Conservation (phyloP, 2,329 filamentous ascomycete genomes). For the Talaromyces sp. region DNA sequence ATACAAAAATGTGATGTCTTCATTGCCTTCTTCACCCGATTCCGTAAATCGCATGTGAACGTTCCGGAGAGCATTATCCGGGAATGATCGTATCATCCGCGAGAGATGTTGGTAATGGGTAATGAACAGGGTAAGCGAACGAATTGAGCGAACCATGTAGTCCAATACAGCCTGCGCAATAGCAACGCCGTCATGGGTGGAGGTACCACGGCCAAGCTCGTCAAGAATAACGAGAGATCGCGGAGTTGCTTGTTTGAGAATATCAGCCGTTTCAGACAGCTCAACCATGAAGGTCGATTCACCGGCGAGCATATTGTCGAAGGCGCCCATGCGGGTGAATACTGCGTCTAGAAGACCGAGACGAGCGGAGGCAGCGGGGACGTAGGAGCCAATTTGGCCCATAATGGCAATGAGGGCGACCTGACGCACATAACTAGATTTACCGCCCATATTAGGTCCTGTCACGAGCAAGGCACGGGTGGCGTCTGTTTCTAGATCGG, state of each 20-base stretch:
- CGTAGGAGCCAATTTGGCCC: constrained; percentile 91
- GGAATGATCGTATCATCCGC: constrained; percentile 71
- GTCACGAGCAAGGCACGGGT: constrained; percentile 84
- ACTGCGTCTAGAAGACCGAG: constrained; percentile 89
- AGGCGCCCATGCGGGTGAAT: constrained; percentile 92
- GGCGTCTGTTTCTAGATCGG: constrained; percentile 66
- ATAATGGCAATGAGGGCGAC: constrained; percentile 91
- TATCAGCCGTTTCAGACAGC: constrained; percentile 86
- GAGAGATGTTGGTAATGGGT: constrained; percentile 92
- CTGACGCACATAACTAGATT: constrained; percentile 94
- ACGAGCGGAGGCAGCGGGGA: constrained; percentile 73
- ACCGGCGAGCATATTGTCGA: constrained; percentile 92
- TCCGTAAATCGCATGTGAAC: constrained; percentile 91
- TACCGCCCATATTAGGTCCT: constrained; percentile 98
- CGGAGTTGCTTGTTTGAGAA: constrained; percentile 84
- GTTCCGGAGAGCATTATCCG: constrained; percentile 69
- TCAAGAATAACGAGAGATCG: constrained; percentile 88
- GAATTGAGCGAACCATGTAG: constrained; percentile 73
- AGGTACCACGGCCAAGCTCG: constrained; percentile 90
- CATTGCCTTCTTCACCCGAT: constrained; percentile 63
- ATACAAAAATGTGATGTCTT: constrained; percentile 92
- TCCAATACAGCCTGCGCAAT: constrained; percentile 92
- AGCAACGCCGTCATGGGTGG: constrained; percentile 92
- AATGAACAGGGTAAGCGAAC: constrained; percentile 88
- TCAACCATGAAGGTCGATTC: constrained; percentile 99